phyloP scores from a whole-genome alignment of 345 rosid species.

The Theobroma cacao region DNA sequence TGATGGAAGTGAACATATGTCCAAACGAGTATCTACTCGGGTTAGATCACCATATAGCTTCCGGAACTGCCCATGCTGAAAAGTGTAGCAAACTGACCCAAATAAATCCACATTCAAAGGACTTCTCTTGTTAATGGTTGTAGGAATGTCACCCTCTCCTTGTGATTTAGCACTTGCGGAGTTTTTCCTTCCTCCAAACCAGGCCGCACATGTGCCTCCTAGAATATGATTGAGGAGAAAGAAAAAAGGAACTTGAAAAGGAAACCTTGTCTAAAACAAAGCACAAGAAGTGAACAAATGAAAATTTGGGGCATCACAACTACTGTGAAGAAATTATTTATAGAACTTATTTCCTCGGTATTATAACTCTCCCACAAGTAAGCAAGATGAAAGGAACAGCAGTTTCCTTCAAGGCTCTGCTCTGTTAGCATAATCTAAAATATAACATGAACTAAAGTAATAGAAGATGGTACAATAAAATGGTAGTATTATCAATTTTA shows the following conservation, averaged over 20 bases:
- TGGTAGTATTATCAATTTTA: not conserved
- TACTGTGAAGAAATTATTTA: not conserved
- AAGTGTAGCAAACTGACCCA: slow-evolving; percentile 74
- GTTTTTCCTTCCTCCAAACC: slow-evolving; percentile 47
- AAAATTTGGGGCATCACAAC: not conserved
- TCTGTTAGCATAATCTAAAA: not conserved
- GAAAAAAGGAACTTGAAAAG: not conserved
- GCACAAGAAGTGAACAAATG: not conserved
- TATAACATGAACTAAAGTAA: not conserved
- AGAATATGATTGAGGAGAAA: slow-evolving; percentile 13
- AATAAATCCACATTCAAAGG: slow-evolving; percentile 59
- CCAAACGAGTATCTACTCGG: slow-evolving; percentile 74
- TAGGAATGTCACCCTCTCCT: slow-evolving; percentile 16
- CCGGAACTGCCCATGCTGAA: slow-evolving; percentile 67
- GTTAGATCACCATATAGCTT: slow-evolving; percentile 69
- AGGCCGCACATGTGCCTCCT: slow-evolving; percentile 65
- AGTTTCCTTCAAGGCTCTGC: not conserved
- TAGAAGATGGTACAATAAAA: not conserved
- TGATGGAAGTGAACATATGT: slow-evolving; percentile 62
- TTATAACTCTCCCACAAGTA: not conserved
- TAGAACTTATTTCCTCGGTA: not conserved
- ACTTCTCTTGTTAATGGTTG: slow-evolving; percentile 38
- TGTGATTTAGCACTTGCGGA: slow-evolving; percentile 22
- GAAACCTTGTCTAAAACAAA: slow-evolving; percentile 2
- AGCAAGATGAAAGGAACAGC: not conserved